Base-by-base conservation (phyloP, 345 rosid species). In the Orychophragmus violaceus region DNA sequence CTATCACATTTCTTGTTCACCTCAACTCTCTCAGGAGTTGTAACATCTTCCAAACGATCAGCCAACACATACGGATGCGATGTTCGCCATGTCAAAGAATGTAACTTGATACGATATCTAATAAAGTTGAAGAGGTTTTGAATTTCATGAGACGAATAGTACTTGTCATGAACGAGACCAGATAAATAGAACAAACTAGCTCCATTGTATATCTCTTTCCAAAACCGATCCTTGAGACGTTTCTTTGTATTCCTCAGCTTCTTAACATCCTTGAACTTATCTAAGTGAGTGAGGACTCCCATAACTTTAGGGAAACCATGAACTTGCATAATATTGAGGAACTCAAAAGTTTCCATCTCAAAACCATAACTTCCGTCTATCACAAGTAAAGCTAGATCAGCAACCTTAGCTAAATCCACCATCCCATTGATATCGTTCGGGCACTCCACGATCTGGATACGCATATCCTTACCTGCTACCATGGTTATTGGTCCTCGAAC, bases 21-120 rank as follows among this genome's bases (percentile, higher is more conserved):
- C 33, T 75, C 85, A 77, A 88, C 78, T 81, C 77, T 81, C 66
- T 84, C 90, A 12, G 90, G 96, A 53, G 96, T 89, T 70, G 99
- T 90, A 17, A 90, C 89, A 80, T 94, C 99, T 82, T 90, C 99
- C 53, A 94, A 72, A 48, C 97, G 95, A 80, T 94, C 99, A 53
- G 83, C 95, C 76, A 94, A 56, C 51, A 94, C 66, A 72, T 90
- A 94, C 37, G 97, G 99, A 79, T 94, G 99, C 71, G 90, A 77
- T 72, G 87, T 81, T 81, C 97, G 79, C 97, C 99, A 94, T 21
- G 84, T 76, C 74, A 90, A 68, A 8, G 96, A 89, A 59, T 76
- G 86, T 69, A 78, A 80, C 82, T 90, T 94, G 87, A 79, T 83
- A 64, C 83, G 81, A 58, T 95, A 84, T 53, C n/a, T n/a, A n/a